Conservation (phyloP, 768 basidiomycete species). For the Cantharellus cinnabarinus region DNA sequence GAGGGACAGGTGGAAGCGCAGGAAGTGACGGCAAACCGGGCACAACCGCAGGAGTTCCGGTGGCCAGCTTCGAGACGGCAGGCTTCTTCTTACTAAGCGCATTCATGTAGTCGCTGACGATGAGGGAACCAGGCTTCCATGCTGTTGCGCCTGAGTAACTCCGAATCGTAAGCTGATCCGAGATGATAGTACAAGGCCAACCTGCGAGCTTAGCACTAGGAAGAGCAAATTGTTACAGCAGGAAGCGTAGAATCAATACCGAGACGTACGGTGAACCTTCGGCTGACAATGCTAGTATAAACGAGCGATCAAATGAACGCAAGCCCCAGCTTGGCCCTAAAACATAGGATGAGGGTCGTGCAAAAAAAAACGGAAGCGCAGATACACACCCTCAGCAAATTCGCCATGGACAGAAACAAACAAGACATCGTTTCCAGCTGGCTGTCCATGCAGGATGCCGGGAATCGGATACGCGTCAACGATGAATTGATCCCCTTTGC, state of each 20-base stretch:
- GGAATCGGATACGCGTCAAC: constrained; percentile 70
- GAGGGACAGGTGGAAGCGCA: constrained; percentile 17
- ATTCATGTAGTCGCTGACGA: constrained; percentile 35
- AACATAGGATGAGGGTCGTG: constrained; percentile 2
- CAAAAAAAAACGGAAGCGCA: constrained; percentile 2
- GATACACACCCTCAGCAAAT: constrained; percentile 62
- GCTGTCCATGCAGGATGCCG: constrained; percentile 12
- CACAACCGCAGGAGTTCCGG: constrained; percentile 12
- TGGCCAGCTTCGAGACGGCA: constrained; percentile 15
- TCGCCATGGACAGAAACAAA: constrained; percentile 71
- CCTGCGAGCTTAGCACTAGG: constrained; percentile 55
- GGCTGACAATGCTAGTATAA: constrained; percentile 63
- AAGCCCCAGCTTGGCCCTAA: constrained; percentile 54
- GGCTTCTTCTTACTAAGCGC: constrained; percentile 11
- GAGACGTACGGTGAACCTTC: constrained; percentile 61
- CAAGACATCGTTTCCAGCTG: constrained; percentile 23
- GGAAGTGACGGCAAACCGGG: constrained; percentile 8
- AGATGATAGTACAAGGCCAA: constrained; percentile 80
- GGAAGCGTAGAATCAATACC: not conserved
- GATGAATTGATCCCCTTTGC: constrained; percentile 61
- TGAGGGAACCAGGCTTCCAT: constrained; percentile 56
- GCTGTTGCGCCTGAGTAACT: constrained; percentile 66
- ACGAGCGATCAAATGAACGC: constrained; percentile 84
- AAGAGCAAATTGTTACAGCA: constrained; percentile 6
- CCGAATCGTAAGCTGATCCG: constrained; percentile 70